Conservation (phyloP, 371 early-diverging fungal species). For the Mortierella sp. region DNA sequence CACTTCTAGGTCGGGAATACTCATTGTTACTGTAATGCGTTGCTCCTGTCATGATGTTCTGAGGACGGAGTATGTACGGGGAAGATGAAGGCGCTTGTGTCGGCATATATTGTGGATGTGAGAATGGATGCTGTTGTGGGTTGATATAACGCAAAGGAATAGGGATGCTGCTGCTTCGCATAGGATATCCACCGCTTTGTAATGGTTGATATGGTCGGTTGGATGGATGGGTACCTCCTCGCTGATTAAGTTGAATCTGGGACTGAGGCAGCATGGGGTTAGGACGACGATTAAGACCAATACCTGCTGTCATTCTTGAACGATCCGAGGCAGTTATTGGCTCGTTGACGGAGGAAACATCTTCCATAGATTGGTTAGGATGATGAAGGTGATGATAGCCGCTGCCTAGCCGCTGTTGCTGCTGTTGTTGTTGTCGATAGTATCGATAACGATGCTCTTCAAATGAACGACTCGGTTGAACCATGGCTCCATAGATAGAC, state of each 20-base stretch:
- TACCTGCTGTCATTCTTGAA: too few relatives aligned
- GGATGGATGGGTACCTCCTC: background rate
- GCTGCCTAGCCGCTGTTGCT: background rate
- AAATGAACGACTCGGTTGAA: conserved; percentile 8
- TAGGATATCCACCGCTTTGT: background rate
- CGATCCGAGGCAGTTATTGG: too few relatives aligned
- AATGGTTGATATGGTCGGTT: background rate
- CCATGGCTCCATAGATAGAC: conserved; percentile 34
- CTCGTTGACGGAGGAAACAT: background rate
- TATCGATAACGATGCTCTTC: conserved; percentile 16
- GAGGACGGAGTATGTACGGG: conserved; percentile 9
- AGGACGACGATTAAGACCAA: background rate
- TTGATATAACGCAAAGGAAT: conserved; percentile 36
- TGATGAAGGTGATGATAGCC: background rate
- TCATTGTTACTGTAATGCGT: background rate
- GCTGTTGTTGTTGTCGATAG: conserved; percentile 10
- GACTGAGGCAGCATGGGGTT: background rate
- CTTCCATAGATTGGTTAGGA: conserved; percentile 2
- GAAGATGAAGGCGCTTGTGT: background rate
- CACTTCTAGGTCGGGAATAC: too few relatives aligned
- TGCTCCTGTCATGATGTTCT: conserved; percentile 11
- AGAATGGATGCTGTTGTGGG: conserved; percentile 12
- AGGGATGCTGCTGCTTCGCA: conserved; percentile 19
- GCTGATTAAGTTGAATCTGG: too few relatives aligned
- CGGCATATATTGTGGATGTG: conserved; percentile 7